A percentile compares a stretch with the other conserved stretches of the same genome.
These are phyloP conservation scores for Exophiala lecanii-corni DNA, from an alignment of 2,329 filamentous ascomycete genomes.

Conservation along the genomic window DNA sequence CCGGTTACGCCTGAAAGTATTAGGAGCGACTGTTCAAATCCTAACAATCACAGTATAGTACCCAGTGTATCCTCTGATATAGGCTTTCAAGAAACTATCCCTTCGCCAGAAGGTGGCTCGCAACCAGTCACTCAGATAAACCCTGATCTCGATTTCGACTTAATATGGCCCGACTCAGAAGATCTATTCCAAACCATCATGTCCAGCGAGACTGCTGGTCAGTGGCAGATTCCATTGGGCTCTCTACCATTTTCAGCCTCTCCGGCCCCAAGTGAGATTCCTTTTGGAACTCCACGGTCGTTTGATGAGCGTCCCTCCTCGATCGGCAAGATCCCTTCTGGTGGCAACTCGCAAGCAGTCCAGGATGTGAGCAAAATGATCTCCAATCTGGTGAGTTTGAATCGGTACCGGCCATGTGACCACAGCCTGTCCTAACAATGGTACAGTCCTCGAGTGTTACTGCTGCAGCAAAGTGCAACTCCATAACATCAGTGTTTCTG, in stretches of 20 bases:
- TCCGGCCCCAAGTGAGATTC: constrained; percentile 30
- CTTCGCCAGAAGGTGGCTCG: constrained; percentile 1
- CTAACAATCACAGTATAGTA: no score
- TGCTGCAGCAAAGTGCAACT: constrained; percentile 41
- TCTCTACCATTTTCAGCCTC: constrained; percentile 37
- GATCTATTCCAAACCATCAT: constrained; percentile 42
- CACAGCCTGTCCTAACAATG: not conserved
- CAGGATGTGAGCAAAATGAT: constrained; percentile 44
- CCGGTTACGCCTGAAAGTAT: constrained; percentile 10
- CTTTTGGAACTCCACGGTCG: constrained; percentile 33
- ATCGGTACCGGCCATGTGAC: no score
- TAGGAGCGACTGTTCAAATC: not conserved
- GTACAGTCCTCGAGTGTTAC: constrained; percentile 40
- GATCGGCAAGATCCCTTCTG: constrained; percentile 37
- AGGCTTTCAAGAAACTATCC: not conserved
- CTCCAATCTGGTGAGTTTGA: constrained; percentile 36
- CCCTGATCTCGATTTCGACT: constrained; percentile 36
- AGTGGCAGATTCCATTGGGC: constrained; percentile 42
- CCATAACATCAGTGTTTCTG: constrained; percentile 43
- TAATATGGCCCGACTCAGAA: constrained; percentile 45
- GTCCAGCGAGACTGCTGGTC: constrained; percentile 35
- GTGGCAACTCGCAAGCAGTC: constrained; percentile 42
- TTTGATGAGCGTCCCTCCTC: constrained; percentile 36
- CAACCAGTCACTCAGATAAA: constrained; percentile 19
- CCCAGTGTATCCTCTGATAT: constrained; percentile 22